A percentile compares a stretch with the other conserved stretches of the same genome.
These are phyloP conservation scores for Cicer yamashitae DNA, from an alignment of 306 rosid genomes.

Conservation along the genomic window DNA sequence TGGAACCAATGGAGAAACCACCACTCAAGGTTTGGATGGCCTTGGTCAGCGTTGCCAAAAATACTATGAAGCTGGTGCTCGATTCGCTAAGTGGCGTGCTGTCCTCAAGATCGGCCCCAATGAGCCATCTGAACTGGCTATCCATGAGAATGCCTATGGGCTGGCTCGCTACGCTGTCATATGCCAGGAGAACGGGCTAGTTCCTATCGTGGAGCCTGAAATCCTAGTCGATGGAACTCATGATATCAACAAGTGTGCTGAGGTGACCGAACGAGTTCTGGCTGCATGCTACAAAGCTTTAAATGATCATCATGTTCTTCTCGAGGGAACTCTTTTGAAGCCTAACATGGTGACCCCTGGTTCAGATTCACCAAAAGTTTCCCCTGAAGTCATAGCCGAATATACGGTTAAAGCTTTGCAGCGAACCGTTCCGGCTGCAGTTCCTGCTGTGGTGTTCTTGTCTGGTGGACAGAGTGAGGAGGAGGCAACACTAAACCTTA, in stretches of 20 bases:
- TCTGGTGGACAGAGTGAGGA: conserved; percentile 8
- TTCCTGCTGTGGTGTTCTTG: not conserved
- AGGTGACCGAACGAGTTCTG: conserved; percentile 1
- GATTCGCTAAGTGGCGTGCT: conserved; percentile 16
- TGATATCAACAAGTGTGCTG: conserved; percentile 10
- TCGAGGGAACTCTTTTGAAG: not conserved
- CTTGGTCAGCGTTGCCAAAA: conserved; percentile 7
- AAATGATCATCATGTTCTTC: not conserved
- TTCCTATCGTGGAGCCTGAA: conserved; percentile 4
- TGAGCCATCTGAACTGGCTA: not conserved
- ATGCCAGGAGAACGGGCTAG: conserved; percentile 14
- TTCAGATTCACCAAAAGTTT: conserved; percentile 7
- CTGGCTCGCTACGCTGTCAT: not conserved
- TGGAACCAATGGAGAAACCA: conserved; percentile 16
- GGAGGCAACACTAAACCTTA: not conserved
- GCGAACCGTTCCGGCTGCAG: not conserved
- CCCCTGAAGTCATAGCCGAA: not conserved
- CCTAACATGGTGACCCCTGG: conserved; percentile 21
- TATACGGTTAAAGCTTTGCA: not conserved
- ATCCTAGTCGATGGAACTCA: conserved; percentile 9
- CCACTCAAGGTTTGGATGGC: conserved; percentile 17
- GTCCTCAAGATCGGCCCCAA: not conserved
- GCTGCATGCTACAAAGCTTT: conserved; percentile 4
- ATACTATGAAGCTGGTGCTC: not conserved
- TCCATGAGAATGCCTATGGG: not conserved